These are phyloP conservation scores for Syzygium malaccense DNA, from an alignment of 441 rosid genomes.

Conservation along the genomic window DNA sequence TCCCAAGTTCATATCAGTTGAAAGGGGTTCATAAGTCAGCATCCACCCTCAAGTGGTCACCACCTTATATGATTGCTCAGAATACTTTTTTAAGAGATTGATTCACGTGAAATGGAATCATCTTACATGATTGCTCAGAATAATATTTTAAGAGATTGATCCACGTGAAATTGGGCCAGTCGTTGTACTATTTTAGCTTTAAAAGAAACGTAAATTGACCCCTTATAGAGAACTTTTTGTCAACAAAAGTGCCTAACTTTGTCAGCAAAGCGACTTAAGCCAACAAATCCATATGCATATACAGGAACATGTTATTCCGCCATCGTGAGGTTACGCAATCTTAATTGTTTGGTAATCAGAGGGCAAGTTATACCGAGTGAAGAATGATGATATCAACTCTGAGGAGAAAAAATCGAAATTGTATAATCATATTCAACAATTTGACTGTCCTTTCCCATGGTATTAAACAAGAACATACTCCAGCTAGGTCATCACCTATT, in stretches of 20 bases:
- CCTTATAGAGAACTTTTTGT: not conserved
- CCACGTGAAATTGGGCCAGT: not conserved
- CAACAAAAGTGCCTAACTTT: not conserved
- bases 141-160: not conserved
- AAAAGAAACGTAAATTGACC: not conserved
- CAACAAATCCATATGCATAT: not conserved
- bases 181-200: not conserved
- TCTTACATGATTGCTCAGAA: not conserved
- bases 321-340: not conserved
- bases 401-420: not conserved
- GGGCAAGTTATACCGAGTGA: too few species aligned
- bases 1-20: not conserved
- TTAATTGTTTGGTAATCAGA: too few species aligned
- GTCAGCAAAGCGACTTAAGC: not conserved
- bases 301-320: not conserved
- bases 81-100: not conserved
- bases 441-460: not conserved
- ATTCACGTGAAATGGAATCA: not conserved
- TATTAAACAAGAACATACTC: not conserved
- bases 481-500: not conserved
- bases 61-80: not conserved
- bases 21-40: not conserved
- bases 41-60: not conserved
- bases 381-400: too few species aligned
- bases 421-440: not conserved